A percentile compares a stretch with the other conserved stretches of the same genome.
Evolutionary conservation across 2,329 filamentous ascomycete species (phyloP).

Genomic region (Penicillium sclerotigenum): DNA sequence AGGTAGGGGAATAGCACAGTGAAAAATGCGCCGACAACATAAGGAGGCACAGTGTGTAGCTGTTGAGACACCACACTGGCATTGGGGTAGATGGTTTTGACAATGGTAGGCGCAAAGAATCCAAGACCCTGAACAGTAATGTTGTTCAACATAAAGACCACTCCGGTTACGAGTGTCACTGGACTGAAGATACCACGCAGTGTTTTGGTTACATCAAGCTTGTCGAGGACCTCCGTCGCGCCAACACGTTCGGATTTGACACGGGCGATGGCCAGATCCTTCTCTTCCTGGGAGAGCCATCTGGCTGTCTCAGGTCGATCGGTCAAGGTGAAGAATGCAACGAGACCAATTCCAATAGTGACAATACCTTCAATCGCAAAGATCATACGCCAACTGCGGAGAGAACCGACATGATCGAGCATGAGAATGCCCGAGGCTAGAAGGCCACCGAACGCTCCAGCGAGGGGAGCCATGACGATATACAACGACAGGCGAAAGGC

Average conservation of each 20-base stretch:
- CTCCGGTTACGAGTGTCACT: conserved; percentile 54
- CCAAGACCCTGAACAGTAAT: conserved; percentile 69
- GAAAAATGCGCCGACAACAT: conserved; percentile 65
- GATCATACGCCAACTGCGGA: conserved; percentile 66
- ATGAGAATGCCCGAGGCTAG: conserved; percentile 62
- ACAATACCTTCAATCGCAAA: conserved; percentile 70
- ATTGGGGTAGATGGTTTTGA: conserved; percentile 63
- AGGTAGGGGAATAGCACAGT: conserved; percentile 60
- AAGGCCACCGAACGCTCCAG: conserved; percentile 68
- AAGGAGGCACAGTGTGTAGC: conserved; percentile 68
- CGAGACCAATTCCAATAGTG: conserved; percentile 55
- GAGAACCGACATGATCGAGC: conserved; percentile 55
- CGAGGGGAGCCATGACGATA: conserved; percentile 67
- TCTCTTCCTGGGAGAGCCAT: conserved; percentile 65
- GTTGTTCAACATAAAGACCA: conserved; percentile 64
- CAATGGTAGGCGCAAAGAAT: conserved; percentile 69
- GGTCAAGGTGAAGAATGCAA: conserved; percentile 63
- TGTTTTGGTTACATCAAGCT: conserved; percentile 58
- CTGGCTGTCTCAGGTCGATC: conserved; percentile 65
- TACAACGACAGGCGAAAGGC: conserved; percentile 66
- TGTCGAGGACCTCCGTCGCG: conserved; percentile 62
- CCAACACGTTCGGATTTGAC: conserved; percentile 67
- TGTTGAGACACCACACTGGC: conserved; percentile 61
- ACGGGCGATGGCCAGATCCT: conserved; percentile 62
- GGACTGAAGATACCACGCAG: conserved; percentile 63